Evolutionary conservation across 2,329 filamentous ascomycete species (phyloP), one percentile per base, ranked within the genome.

Genomic region (Colletotrichum endophyticum): DNA sequence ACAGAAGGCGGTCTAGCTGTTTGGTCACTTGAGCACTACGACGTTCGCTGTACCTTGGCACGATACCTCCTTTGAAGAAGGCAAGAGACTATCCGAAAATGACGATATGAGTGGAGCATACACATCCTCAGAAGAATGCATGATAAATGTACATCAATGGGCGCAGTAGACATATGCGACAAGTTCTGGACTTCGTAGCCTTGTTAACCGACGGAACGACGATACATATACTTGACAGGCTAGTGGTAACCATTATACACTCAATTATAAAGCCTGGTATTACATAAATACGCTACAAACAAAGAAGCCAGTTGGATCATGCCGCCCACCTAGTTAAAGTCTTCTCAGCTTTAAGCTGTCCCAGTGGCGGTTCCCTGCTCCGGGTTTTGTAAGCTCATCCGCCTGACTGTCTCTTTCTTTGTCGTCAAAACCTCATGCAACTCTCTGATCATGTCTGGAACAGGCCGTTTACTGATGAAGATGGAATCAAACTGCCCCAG

Each of bases 401-500:
- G 53, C 6, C 73, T 68, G 8, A 73, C 70, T 4, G 44, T 66
- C 1, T 61, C 53, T 64, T 69, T 76, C 2, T 76, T 76, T 19
- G 71, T 76, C 56, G 56, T 69, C 57, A 76, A 34, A 15, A 72
- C 72, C 16, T 76, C 70, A 8, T 76, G 70, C n/a, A 76, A 12
- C 19, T 76, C 73, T 11, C 70, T 44, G 12, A 76, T 44, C 13
- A 73, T 72, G 11, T 28, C 72, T 7, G 63, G 36, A 19, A 72
- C 39, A 6, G 73, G 72, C 5, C 73, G 30, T 15, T 68, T 49
- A 1, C 30, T 66, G 19, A 76, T 16, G 12, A 76, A 76, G 32
- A 76, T 68, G 22, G 32, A 70, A 19, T 76, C 73, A 25, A 76
- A 76, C 7, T 76, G 73, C 19, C 39, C 19, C 16, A 64, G 32